A percentile compares a stretch with the other conserved stretches of the same genome.
Evolutionary conservation across 768 basidiomycete genomes (phyloP).

Genomic region (Termitomyces bulborhizus): DNA sequence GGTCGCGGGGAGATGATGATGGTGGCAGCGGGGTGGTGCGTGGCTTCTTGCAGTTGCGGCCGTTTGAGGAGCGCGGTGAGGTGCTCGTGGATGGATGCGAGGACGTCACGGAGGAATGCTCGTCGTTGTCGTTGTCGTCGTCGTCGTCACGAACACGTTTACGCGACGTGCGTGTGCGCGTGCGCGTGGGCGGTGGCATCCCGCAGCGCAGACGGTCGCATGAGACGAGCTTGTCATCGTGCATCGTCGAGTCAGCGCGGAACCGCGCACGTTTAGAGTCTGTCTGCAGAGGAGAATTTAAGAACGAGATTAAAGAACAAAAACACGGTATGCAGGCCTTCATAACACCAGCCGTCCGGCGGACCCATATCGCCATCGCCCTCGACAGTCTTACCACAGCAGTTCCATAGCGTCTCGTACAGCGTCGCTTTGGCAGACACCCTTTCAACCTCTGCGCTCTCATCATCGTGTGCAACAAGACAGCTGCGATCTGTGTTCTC

Average conservation of each 20-base stretch:
- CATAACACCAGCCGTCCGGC: constrained; percentile 85
- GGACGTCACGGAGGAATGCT: constrained; percentile 1
- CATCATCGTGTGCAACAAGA: constrained; percentile 71
- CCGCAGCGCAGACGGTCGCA: constrained; percentile 55
- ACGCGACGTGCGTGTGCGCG: constrained; percentile 16
- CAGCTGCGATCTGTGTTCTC: constrained; percentile 73
- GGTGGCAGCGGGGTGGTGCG: not conserved
- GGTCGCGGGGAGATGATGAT: constrained; percentile 1
- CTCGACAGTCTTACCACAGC: constrained; percentile 66
- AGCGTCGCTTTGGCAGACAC: constrained; percentile 31
- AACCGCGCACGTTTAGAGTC: constrained; percentile 74
- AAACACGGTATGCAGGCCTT: constrained; percentile 53
- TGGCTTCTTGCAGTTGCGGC: constrained; percentile 16
- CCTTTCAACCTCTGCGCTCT: constrained; percentile 69
- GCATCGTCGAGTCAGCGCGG: constrained; percentile 63
- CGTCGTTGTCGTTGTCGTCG: constrained; percentile 11
- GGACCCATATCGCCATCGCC: constrained; percentile 80
- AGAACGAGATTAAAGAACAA: not conserved
- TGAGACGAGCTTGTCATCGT: constrained; percentile 40
- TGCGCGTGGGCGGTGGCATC: constrained; percentile 26
- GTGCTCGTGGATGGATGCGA: not conserved
- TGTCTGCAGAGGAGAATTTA: constrained; percentile 32
- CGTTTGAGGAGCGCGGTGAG: constrained; percentile 13
- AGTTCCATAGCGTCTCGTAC: constrained; percentile 61
- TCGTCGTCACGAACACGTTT: constrained; percentile 20